Base-by-base conservation (phyloP, 208 protist species). In the Trypanosoma caninum region DNA sequence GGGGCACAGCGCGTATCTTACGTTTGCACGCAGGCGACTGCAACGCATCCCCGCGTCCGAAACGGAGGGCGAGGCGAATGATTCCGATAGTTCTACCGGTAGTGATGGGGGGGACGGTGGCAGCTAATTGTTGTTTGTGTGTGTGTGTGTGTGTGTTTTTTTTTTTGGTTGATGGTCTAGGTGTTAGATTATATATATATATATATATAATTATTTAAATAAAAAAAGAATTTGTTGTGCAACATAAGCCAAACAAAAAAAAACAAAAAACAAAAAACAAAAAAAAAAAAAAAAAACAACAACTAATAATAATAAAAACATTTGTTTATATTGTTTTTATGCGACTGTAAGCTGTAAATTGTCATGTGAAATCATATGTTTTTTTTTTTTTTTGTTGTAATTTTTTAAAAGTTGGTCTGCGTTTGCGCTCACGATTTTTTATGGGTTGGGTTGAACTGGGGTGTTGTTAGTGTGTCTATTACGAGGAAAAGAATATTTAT, bases 1-100 rank as follows among this genome's bases (percentile, higher is more conserved):
- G 52, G 93, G 93, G 10, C 93, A 97, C 74, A 97, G 87, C 48
- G 88, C 87, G 27, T 97, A 95, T 73, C 76, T 97, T 27, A 94
- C 86, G 9, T 95, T 97, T 75, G 89, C 90, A 5, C 72, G 88
- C 7, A 72, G 82, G 18, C 82, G 89, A 16, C 84, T 87, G 0
- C 73, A 78, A 16, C 53, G 58, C 9, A 52, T 66, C 28, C 54
- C 62, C 2, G 42, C 23, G 40, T 13, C 51, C 23, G 65, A 59
- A 14, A 25, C 9, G 20, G 57, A 61, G 48, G 25, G 58, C 13
- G 56, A 51, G 60, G 64, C 41, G 35, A 0, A 13, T n/a, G 46
- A 38, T 47, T 41, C 57, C 57, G 41, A 44, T 22, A 46, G 3
- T 18, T 33, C 33, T 14, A 14, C 10, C 18, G 56, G 30, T 14